Base-by-base conservation (phyloP, 345 rosid species). In the Capsella bursapastoris region DNA sequence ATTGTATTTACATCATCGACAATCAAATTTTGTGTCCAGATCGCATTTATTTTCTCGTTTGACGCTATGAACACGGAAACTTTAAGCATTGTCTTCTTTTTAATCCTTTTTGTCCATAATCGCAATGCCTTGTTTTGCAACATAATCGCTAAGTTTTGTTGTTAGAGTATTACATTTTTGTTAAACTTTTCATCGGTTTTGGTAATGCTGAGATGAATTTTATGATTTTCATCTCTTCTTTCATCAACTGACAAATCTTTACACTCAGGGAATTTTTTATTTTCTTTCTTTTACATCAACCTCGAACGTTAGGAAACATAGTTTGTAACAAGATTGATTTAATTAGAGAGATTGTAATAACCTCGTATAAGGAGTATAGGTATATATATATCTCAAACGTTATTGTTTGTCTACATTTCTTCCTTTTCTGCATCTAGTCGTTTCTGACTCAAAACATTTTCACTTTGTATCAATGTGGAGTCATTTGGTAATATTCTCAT, bases 1-100 rank as follows among this genome's bases (percentile, higher is more conserved):
- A 73, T 84, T 89, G 43, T 71, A 75, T 66, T 82, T 83, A 16
- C 83, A 77, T 84, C 45, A 28, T 92, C 74, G 57, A 67, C 74
- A 80, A 80, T 9, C 25, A 9, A 38, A 14, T 38, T 38, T 38
- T 14, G 34, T 3, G 3, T 6, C 25, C 10, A 10, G 40, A 28
- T 68, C 63, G 40, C 52, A n/a, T 6, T 11, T 56, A 3, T 10
- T 68, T n/a, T 29, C 28, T 40, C 6, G 9, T 38, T 4, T 67
- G 59, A 68, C 31, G 65, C 28, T 47, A 10, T 49, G 60, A 14
- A 50, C 31, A 71, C 52, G 53, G 52, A 16, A 56, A 15, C 64
- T 28, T 11, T 0, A 15, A 28, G 25, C 25, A 22, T 22, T 22
- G 25, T 22, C 25, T 22, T 22, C 2, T 40, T 16, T 32, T 5